Conservation (phyloP, 164 flowering plant species). For the Umbellularia californica region DNA sequence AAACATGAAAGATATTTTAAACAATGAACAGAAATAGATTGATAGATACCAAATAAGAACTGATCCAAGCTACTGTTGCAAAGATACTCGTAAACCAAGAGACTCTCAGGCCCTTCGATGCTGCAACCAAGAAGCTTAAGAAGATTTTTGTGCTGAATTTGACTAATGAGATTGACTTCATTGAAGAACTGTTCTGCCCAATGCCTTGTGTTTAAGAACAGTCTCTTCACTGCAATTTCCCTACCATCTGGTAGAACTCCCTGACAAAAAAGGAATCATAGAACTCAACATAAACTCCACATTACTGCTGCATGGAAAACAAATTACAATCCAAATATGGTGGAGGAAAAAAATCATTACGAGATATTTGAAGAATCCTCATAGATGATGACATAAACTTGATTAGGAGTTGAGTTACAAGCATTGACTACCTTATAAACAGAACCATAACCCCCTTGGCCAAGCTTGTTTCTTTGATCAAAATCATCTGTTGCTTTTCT, state of each 20-base stretch:
- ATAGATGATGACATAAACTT: not conserved
- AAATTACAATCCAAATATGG: not conserved
- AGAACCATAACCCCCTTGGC: constrained; percentile 14
- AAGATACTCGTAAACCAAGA: constrained; percentile 16
- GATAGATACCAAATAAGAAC: constrained; percentile 14
- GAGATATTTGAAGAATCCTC: not conserved
- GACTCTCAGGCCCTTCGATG: constrained; percentile 17
- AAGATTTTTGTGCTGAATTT: constrained; percentile 16
- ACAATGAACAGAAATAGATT: not conserved
- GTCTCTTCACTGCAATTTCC: constrained; percentile 20
- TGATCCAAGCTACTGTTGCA: constrained; percentile 13
- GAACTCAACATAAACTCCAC: not conserved
- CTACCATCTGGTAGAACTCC: constrained; percentile 13
- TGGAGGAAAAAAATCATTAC: not conserved
- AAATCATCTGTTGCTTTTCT: constrained; percentile 9
- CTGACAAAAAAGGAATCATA: not conserved
- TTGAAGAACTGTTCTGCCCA: constrained; percentile 16
- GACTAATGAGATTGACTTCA: constrained; percentile 15
- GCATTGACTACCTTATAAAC: not conserved
- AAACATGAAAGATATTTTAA: not conserved
- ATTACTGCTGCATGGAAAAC: not conserved
- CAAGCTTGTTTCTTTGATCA: constrained; percentile 6
- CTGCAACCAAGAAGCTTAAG: constrained; percentile 17
- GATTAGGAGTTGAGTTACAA: not conserved
- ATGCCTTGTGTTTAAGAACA: constrained; percentile 14